Base-by-base conservation (phyloP, 495 filamentous ascomycete species). In the Tuber borchii region DNA sequence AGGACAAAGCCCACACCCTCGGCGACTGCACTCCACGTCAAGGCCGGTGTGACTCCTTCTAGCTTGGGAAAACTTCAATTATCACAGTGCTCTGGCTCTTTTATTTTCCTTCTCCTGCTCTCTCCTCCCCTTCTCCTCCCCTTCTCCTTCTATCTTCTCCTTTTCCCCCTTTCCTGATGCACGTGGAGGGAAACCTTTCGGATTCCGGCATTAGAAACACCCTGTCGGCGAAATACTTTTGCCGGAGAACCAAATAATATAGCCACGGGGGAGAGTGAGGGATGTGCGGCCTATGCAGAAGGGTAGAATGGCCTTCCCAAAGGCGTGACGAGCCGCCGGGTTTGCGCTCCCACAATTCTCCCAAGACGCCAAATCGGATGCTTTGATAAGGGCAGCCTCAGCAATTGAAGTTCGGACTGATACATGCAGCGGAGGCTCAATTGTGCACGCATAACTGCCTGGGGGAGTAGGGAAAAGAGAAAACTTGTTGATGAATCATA, bases 401-500 rank as follows among this genome's bases (percentile, higher is more conserved):
- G 43, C 45, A 20, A 65, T 65, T 31, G 56, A 65, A n/a, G 72
- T 72, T 74, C 69, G 39, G 76, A 78, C 72, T 75, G 73, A 72
- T 72, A 75, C 61, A 69, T 68, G 70, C 34, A 43, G 42, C 45
- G 72, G 78, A 79, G 77, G 73, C 78, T 73, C 65, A 79, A 71
- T 37, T 71, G 46, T 34, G 73, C 26, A 65, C 71, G 70, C 73
- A 79, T 76, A 79, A 44, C 77, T 65, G 71, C 71, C 56, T 65
- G 26, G 14, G 56, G 56, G 14, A 65, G 56, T 34, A 65, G 17
- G 26, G 12, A 34, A 71, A 68, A 37, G 61, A 48, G 71, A 74
- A 79, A 76, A 79, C 73, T 46, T 73, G 77, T 79, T 45, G 19
- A 76, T 70, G 78, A 73, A 75, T 72, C 72, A 71, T 61, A 71